These are phyloP conservation scores for Cicer arietinum DNA, from an alignment of 306 rosid species.

Conservation along the genomic window DNA sequence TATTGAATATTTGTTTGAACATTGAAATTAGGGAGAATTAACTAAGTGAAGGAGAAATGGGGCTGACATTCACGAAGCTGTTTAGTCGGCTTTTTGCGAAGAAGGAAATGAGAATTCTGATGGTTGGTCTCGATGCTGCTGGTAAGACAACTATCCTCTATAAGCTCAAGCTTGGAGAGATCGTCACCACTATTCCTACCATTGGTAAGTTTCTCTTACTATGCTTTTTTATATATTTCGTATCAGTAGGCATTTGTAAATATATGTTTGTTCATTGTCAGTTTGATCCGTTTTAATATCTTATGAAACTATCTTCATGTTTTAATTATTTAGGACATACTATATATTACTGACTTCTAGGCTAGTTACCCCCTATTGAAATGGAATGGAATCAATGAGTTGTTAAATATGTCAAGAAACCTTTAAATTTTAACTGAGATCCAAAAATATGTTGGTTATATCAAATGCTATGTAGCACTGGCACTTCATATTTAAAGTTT, in stretches of 20 bases:
- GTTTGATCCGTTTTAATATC: not conserved
- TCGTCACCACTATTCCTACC: constrained; percentile 97
- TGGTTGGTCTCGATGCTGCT: constrained; percentile 99
- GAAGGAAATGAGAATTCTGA: constrained; percentile 98
- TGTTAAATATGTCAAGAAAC: constrained; percentile 23
- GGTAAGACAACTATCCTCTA: constrained; percentile 99
- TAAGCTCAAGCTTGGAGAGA: constrained; percentile 99
- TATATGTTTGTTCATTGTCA: not conserved
- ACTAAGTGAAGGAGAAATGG: constrained; percentile 67
- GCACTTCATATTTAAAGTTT: too few species aligned
- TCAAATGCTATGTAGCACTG: not conserved
- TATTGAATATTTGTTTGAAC: constrained; percentile 24
- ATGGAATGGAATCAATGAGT: not conserved
- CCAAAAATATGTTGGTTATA: constrained; percentile 7
- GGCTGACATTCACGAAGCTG: constrained; percentile 97
- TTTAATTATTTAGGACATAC: not conserved
- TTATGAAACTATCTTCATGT: not conserved
- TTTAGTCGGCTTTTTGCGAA: constrained; percentile 98
- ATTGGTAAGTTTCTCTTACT: constrained; percentile 70
- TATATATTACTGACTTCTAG: not conserved
- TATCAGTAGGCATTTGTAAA: not conserved
- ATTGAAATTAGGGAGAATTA: constrained; percentile 53
- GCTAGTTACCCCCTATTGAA: not conserved
- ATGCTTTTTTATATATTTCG: not conserved
- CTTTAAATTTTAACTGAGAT: constrained; percentile 1